Evolutionary conservation across 176 grass and related monocot genomes (phyloP).

Genomic region (Chrysopogon serrulatus): DNA sequence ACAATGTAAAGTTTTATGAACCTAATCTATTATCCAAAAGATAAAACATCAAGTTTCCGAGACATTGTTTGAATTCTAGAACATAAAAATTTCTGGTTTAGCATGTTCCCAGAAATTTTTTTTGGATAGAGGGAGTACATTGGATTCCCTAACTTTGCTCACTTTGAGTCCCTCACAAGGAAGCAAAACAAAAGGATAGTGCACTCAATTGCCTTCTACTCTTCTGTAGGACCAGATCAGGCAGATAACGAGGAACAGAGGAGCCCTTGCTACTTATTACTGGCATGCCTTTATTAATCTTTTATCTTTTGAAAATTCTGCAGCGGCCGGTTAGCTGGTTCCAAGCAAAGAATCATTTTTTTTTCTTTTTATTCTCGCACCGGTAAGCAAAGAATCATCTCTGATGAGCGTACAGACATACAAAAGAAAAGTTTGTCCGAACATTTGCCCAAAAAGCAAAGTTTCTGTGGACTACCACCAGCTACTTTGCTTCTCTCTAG

Average conservation of each 20-base stretch:
- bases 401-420: not conserved
- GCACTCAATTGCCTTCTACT: not conserved
- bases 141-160: no score
- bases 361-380: not conserved
- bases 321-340: not conserved
- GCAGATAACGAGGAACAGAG: no score
- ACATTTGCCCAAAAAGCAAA: not conserved
- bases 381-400: not conserved
- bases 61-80: no score
- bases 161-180: not conserved
- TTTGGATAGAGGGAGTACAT: no score
- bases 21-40: no score
- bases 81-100: no score
- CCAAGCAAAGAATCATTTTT: not conserved
- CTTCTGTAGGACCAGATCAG: not conserved
- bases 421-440: not conserved
- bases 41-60: no score
- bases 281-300: not conserved
- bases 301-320: not conserved
- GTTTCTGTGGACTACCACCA: not conserved
- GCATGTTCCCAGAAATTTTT: no score
- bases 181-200: not conserved
- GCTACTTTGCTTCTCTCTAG: not conserved
- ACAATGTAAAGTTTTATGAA: no score
- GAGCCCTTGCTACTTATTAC: not conserved